Evolutionary conservation across 257 asterid genomes (phyloP).

Genomic region (Nicotiana knightiana): DNA sequence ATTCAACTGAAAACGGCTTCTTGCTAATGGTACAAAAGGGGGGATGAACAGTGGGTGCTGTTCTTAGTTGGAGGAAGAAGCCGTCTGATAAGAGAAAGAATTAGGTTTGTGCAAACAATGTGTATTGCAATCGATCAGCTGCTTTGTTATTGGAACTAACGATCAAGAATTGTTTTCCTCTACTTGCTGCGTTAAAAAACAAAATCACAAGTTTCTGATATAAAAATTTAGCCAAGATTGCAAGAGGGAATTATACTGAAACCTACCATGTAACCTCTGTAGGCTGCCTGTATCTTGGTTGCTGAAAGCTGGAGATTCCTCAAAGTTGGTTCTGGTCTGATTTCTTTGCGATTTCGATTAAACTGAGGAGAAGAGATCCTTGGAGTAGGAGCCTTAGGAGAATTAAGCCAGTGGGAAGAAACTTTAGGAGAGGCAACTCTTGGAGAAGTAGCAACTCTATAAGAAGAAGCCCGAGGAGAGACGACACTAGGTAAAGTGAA

Average conservation of each 20-base stretch:
- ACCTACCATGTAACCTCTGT: constrained; percentile 78
- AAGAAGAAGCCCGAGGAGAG: constrained; percentile 26
- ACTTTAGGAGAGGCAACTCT: constrained; percentile 12
- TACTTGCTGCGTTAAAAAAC: not conserved
- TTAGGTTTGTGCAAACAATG: not conserved
- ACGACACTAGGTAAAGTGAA: constrained; percentile 32
- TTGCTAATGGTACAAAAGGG: not conserved
- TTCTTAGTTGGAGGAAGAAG: not conserved
- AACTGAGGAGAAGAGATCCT: constrained; percentile 20
- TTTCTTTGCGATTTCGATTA: constrained; percentile 38
- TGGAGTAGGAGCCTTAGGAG: constrained; percentile 23
- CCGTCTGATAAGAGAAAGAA: not conserved
- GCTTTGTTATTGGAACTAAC: not conserved
- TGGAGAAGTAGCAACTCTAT: constrained; percentile 17
- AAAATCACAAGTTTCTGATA: not conserved
- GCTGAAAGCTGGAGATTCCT: constrained; percentile 55
- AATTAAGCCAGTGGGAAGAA: not conserved
- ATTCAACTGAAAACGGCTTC: not conserved
- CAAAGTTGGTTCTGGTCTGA: constrained; percentile 63
- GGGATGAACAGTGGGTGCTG: not conserved
- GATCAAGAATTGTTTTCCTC: not conserved
- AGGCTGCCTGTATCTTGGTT: constrained; percentile 77
- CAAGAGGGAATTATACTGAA: not conserved
- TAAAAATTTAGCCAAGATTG: not conserved
- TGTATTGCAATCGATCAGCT: not conserved